phyloP scores from a whole-genome alignment of 495 filamentous ascomycete genomes.

The Trichoderma reesei region DNA sequence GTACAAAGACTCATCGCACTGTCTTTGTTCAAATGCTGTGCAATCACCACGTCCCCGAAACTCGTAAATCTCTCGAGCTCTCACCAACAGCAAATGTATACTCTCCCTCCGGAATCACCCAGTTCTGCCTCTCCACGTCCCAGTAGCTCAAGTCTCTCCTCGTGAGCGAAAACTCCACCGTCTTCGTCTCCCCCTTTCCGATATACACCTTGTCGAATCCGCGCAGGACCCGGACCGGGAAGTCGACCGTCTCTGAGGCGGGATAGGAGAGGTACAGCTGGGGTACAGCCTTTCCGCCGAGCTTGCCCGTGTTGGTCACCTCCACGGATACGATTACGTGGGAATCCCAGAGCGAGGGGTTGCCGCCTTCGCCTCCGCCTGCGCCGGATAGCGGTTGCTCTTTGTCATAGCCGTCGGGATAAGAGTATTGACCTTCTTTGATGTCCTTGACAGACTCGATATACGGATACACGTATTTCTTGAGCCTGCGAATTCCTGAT shows the following conservation, averaged over 20 bases:
- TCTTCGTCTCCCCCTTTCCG: constrained; percentile 43
- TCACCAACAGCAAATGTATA: constrained; percentile 37
- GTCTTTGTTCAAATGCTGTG: background rate
- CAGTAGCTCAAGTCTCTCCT: constrained; percentile 75
- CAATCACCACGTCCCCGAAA: constrained; percentile 26
- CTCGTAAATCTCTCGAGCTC: constrained; percentile 30
- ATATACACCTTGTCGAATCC: constrained; percentile 71
- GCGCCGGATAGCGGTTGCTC: constrained; percentile 50
- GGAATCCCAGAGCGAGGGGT: constrained; percentile 69
- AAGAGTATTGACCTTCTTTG: constrained; percentile 48
- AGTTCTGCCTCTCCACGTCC: constrained; percentile 70
- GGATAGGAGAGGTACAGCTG: constrained; percentile 81
- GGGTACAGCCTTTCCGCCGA: constrained; percentile 61
- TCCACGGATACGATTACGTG: constrained; percentile 53
- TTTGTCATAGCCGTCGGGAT: constrained; percentile 61
- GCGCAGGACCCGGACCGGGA: constrained; percentile 65
- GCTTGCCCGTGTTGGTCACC: constrained; percentile 60
- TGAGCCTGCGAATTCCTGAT: constrained; percentile 50
- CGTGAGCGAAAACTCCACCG: constrained; percentile 61
- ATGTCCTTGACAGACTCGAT: constrained; percentile 50
- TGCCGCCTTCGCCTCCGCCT: constrained; percentile 75
- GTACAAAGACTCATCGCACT: background rate
- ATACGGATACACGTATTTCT: constrained; percentile 87
- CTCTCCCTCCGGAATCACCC: constrained; percentile 54
- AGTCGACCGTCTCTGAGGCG: constrained; percentile 50